Evolutionary conservation across 2,329 filamentous ascomycete species (phyloP), one percentile per base, ranked within the genome.

Genomic region (Coniochaeta ligniaria): DNA sequence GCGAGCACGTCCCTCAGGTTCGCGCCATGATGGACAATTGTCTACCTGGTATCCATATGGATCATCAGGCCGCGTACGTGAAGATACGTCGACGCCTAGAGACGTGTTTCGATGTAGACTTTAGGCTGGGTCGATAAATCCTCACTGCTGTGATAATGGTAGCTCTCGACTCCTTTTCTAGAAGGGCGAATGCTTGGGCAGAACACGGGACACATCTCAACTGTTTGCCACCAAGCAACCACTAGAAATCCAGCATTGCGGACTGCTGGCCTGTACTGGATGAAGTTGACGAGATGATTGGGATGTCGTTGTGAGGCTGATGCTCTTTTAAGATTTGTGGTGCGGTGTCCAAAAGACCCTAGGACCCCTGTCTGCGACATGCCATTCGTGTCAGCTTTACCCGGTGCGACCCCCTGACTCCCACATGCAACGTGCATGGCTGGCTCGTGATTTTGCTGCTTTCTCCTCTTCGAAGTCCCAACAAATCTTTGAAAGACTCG

Each of bases 381-480:
- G 22, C 38, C 22, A 58, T 28, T 58, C 55, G 56, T 58, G 35
- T 58, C 56, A 58, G 35, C 54, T 43, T 43, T 58, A 35, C 33
- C 56, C 56, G 56, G 22, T 58, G 56, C 38, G 26, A 35, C 56
- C 56, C 35, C 35, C 38, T 58, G 38, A 58, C 56, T n/a, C 56
- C 35, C 35, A 58, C 38, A 58, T 55, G 52, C 52, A 16, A 31
- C 47, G n/a, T 52, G 47, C 47, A 52, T 47, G 22, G 43, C 47
- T 26, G 20, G 43, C 47, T 52, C 20, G 54, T 56, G 31, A 38
- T 35, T 36, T 20, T 14, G 22, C 38, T 58, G n/a, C 55, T 41
- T 26, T 45, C 26, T 31, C 33, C 12, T 58, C 36, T 45, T 31
- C 17, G 26, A 31, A 47, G 16, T 47, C 43, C 47, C 14, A 52